These are phyloP conservation scores for Paecilomyces formosus DNA, from an alignment of 2,329 filamentous ascomycete species.

Conservation along the genomic window DNA sequence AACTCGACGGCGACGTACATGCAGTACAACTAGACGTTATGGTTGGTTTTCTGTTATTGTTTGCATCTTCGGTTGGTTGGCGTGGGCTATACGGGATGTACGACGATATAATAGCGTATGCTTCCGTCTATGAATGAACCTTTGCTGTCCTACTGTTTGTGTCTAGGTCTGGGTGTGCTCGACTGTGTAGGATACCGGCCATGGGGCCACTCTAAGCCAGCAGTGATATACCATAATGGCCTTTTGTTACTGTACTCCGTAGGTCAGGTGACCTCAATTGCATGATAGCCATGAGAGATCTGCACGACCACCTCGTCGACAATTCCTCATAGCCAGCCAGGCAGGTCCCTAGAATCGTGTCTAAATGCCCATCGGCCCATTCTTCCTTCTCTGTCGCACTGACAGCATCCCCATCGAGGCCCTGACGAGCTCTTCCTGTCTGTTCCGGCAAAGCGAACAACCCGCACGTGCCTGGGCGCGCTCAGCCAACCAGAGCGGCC, in stretches of 20 bases:
- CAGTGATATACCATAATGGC: neutral
- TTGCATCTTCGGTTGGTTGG: constrained; percentile 17
- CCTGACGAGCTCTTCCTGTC: constrained; percentile 13
- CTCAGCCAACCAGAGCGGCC: constrained; percentile 20
- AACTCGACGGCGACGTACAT: constrained; percentile 97
- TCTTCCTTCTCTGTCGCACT: neutral
- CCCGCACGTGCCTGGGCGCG: constrained; percentile 20
- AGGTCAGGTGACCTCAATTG: neutral
- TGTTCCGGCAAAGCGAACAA: constrained; percentile 15
- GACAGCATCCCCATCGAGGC: constrained; percentile 6
- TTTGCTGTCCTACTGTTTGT: neutral
- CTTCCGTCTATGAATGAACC: neutral
- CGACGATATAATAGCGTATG: constrained; percentile 15
- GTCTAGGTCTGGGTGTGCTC: neutral
- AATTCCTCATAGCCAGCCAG: neutral
- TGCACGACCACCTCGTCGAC: neutral
- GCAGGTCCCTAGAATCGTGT: neutral
- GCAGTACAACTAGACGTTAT: constrained; percentile 80
- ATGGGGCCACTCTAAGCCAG: neutral
- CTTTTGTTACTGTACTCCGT: neutral
- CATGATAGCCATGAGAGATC: neutral
- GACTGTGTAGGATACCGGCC: neutral
- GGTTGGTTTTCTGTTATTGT: constrained; percentile 8
- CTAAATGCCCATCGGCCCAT: neutral
- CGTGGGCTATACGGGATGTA: constrained; percentile 24